Conservation (phyloP, 176 grass and related monocot genomes). For the Raddia distichophylla region DNA sequence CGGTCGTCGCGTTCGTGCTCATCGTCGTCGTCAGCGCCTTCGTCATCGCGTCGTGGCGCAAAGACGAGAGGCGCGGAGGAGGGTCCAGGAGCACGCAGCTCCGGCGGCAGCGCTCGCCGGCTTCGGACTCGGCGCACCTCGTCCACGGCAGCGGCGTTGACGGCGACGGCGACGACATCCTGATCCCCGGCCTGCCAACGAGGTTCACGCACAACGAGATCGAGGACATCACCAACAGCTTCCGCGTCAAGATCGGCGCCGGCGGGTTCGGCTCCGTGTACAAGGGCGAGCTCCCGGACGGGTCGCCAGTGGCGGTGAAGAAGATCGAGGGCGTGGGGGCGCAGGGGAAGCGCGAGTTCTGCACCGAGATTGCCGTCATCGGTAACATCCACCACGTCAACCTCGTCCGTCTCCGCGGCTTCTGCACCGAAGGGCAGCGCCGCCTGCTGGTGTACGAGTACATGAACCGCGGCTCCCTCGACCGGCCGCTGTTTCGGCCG, state of each 20-base stretch:
- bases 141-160: slow-evolving; percentile 45
- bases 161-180: slow-evolving; percentile 49
- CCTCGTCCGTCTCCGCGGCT: slow-evolving; percentile 77
- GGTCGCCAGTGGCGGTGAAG: slow-evolving; percentile 70
- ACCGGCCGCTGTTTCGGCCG: slow-evolving; percentile 62
- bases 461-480: slow-evolving; percentile 78
- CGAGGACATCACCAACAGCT: slow-evolving; percentile 65
- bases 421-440: slow-evolving; percentile 63
- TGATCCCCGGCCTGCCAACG: slow-evolving; percentile 73
- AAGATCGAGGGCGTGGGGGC: slow-evolving; percentile 66
- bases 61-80: slow-evolving; percentile 6
- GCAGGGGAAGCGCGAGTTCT: slow-evolving; percentile 86
- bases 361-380: slow-evolving; percentile 88
- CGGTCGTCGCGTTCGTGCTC: slow-evolving; percentile 49
- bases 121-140: slow-evolving; percentile 50
- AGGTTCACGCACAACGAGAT: slow-evolving; percentile 65
- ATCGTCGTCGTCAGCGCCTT: slow-evolving; percentile 41
- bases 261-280: slow-evolving; percentile 82
- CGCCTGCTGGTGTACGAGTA: slow-evolving; percentile 84
- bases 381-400: slow-evolving; percentile 92
- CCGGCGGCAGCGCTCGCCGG: slow-evolving; percentile 44
- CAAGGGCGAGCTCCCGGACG: slow-evolving; percentile 63
- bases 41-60: slow-evolving; percentile 48
- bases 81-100: slow-evolving; percentile 25
- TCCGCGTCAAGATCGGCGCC: slow-evolving; percentile 63